These are phyloP conservation scores for Vigna angularis DNA, from an alignment of 306 rosid genomes.

Conservation along the genomic window DNA sequence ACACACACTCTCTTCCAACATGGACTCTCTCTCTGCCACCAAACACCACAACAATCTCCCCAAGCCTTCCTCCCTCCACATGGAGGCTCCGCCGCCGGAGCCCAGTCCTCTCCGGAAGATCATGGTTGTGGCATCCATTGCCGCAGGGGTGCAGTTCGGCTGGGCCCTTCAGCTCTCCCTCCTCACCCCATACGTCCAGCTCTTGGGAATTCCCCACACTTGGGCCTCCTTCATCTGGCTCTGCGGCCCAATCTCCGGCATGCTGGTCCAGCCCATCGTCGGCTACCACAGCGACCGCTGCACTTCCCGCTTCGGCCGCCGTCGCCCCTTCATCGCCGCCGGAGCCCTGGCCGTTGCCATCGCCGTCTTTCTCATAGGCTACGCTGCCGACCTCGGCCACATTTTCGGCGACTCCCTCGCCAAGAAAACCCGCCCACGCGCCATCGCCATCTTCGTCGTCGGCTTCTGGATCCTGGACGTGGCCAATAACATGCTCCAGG, in stretches of 20 bases:
- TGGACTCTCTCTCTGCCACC: conserved; percentile 46
- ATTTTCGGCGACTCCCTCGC: conserved; percentile 51
- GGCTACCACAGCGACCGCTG: conserved; percentile 90
- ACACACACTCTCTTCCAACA: not conserved
- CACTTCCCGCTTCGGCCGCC: conserved; percentile 84
- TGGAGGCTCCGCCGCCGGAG: conserved; percentile 23
- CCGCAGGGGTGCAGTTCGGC: conserved; percentile 87
- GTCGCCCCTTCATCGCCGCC: conserved; percentile 80
- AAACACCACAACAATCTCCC: conserved; percentile 26
- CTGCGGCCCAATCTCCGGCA: conserved; percentile 88
- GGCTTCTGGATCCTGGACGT: conserved; percentile 91
- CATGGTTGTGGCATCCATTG: conserved; percentile 73
- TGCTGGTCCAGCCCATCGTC: conserved; percentile 81
- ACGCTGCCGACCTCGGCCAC: conserved; percentile 84
- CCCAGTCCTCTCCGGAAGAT: conserved; percentile 55
- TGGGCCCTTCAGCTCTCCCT: conserved; percentile 92
- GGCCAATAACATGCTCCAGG: conserved; percentile 82
- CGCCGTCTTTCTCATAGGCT: conserved; percentile 85
- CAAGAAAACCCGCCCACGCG: conserved; percentile 52
- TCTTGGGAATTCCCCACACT: conserved; percentile 69
- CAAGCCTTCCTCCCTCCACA: conserved; percentile 47
- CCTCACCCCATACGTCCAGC: conserved; percentile 82
- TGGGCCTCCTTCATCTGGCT: conserved; percentile 92
- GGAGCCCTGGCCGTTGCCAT: conserved; percentile 60
- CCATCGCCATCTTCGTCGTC: conserved; percentile 66